Evolutionary conservation across 2,329 filamentous ascomycete genomes (phyloP), one percentile per base, ranked within the genome.

Genomic region (Microcyclospora tardicrescens): DNA sequence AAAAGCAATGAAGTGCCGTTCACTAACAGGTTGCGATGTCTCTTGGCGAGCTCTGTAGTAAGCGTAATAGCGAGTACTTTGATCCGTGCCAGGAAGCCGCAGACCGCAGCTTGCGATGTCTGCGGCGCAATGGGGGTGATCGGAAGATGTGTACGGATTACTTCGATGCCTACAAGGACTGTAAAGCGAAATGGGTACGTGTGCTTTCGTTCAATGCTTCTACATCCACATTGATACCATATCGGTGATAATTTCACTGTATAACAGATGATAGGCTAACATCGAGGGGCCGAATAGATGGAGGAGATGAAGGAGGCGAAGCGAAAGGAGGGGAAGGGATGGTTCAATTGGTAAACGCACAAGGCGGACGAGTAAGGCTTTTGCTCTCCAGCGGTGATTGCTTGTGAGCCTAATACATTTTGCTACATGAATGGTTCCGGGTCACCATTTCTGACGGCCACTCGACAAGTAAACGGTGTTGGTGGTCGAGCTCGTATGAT

Each of bases 31-130:
- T n/a, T 6, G 12, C 5, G 10, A 5, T 32, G 14, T n/a, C 30
- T 32, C 10, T n/a, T n/a, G 14, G 14, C 30, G 14, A 32, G 14
- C 12, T 13, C 2, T n/a, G 28, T 38, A 94, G 89, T 50, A 96
- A 96, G 69, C 73, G 71, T 39, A 76, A 80, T 55, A 94, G 86
- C 68, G 79, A 95, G 59, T 96, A 81, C 65, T 85, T 84, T 60
- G 91, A 98, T 54, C 91, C 91, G 2, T 98, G 91, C 62, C 89
- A 96, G 60, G 89, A 94, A 54, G 85, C 85, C 5, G 89, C 91
- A 6, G 69, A 81, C 49, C 74, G 75, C 56, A 95, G 87, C 62
- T 79, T 95, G 50, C 79, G 77, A 59, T 98, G 91, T 56, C 66
- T 98, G 56, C 80, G 86, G 58, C 76, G 91, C 15, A 98, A 98